Base-by-base conservation (phyloP, 305 asterid genomes). In the Fraxinus floribunda region DNA sequence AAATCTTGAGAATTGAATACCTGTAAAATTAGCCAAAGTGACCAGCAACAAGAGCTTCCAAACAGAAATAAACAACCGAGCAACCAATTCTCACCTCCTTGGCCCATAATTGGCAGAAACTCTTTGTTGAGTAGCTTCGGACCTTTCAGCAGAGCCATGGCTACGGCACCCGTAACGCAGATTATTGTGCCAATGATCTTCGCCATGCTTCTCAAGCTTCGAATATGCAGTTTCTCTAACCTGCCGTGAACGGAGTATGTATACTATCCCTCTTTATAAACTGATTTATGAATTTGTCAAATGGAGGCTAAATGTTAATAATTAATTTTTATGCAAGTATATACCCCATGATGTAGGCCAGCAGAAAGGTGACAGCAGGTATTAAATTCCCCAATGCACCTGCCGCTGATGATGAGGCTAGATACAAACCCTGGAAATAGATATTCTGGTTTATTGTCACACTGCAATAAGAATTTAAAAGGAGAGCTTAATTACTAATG, bases 341-440 rank as follows among this genome's bases (percentile, higher is more conserved):
- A 77, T 88, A 93, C 97, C 97, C 93, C 79, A 84, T 75, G 46
- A 83, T 1, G 79, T 90, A 92, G 60, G 97, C 98, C 77, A 93
- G 57, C 3, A 88, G 22, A 80, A 93, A 91, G 74, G 98, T 94
- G 82, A 94, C 62, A 38, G 94, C 97, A 7, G 98, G 97, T 32
- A 90, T 83, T 82, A 93, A 86, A 79, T 93, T 93, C 44, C 84
- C 77, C 79, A 91, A 72, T 62, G 98, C 94, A 90, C 97, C 88
- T 10, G 91, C 93, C 4, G 86, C 91, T 5, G 97, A 87, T 2
- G 97, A 93, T 22, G 97, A 91, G 8, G 95, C 83, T 41, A 91
- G 78, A 76, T 89, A 90, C 26, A 92, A 72, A 2, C 97, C 97
- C 84, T 91, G 91, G 49, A 83, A 87, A 75, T 90, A 90, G 5